Percentiles rank a stretch among this genome's conserved stretches.
These are phyloP conservation scores for Danielia reshetovae DNA, from an alignment of 805 yeast genomes.

Conservation along the genomic window DNA sequence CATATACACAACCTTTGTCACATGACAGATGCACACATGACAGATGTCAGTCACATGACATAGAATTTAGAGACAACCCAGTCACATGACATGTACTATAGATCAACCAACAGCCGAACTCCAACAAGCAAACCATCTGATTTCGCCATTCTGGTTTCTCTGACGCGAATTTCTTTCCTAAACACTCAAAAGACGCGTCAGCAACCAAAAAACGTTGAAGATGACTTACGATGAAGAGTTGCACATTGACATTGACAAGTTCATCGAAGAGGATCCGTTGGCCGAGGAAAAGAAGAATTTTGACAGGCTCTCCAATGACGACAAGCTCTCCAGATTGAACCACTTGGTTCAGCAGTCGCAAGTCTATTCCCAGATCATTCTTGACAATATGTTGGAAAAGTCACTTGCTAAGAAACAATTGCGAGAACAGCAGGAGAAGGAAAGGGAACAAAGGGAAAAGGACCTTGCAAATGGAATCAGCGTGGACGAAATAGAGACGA, in stretches of 20 bases:
- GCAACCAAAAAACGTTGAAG: too few relatives aligned
- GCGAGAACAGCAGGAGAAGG: constrained; percentile 12
- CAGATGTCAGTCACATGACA: too few relatives aligned
- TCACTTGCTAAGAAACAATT: constrained; percentile 26
- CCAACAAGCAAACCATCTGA: too few relatives aligned
- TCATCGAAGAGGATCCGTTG: constrained; percentile 1
- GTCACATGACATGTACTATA: too few relatives aligned
- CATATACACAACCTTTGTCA: too few relatives aligned
- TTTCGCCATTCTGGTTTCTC: too few relatives aligned
- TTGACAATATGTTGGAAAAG: constrained; percentile 65
- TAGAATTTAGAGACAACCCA: too few relatives aligned
- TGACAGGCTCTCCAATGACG: constrained; percentile 45
- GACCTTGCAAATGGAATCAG: constrained; percentile 2
- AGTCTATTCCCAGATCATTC: constrained; percentile 79
- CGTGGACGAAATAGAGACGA: not conserved
- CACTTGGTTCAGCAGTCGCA: constrained; percentile 83
- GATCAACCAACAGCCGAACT: too few relatives aligned
- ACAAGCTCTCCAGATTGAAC: constrained; percentile 62
- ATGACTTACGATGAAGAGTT: constrained; percentile 3
- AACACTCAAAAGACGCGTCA: too few relatives aligned
- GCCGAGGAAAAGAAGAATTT: constrained; percentile 36
- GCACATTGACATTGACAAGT: constrained; percentile 1
- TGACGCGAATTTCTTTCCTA: too few relatives aligned
- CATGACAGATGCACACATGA: too few relatives aligned
- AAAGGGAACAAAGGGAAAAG: constrained; percentile 11